Base-by-base conservation (phyloP, 306 rosid species). In the Inga leiocalycina region DNA sequence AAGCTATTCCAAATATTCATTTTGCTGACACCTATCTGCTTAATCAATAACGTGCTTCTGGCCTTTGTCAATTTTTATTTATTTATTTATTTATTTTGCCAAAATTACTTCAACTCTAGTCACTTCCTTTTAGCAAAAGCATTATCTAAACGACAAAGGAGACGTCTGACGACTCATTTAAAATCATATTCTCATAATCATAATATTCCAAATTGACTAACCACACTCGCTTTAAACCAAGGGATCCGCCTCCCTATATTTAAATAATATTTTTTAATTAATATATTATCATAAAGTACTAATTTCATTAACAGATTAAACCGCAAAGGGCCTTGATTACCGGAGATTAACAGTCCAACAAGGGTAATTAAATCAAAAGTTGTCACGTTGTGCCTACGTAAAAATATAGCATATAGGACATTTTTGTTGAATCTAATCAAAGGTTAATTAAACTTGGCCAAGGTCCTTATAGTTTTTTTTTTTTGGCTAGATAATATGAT, bases 321-420 rank as follows among this genome's bases (percentile, higher is more conserved):
- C 46, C 19, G 10, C 24, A 16, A 20, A 69, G 44, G 74, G 74
- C 74, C 49, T 37, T 69, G 49, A 69, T 69, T 69, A 39, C 14
- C 49, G 49, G 49, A 69, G 72, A 67, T 67, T 67, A 67, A 37
- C 20, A 67, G 72, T 34, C 72, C 45, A 68, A 68, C 6, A 68
- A 19, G 43, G 15, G 5, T 17, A 19, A 19, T 68, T 68, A 68
- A 37, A 68, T 37, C 14, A 68, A 68, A 68, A 39, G 1, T 10
- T 39, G 6, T 37, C 46, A 20, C 20, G 7, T 27, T 68, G 35
- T 10, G 14, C 66, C 66, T 3, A 59, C 41, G 41, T 39, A 39
- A 15, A 14, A 19, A 69, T 69, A 69, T 13, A 4, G 17, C 41
- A 39, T 27, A 12, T 62, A 22, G 30, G 41, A 30, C 39, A 64